Evolutionary conservation across 768 basidiomycete species (phyloP).

Genomic region (Gymnopilus junonius): DNA sequence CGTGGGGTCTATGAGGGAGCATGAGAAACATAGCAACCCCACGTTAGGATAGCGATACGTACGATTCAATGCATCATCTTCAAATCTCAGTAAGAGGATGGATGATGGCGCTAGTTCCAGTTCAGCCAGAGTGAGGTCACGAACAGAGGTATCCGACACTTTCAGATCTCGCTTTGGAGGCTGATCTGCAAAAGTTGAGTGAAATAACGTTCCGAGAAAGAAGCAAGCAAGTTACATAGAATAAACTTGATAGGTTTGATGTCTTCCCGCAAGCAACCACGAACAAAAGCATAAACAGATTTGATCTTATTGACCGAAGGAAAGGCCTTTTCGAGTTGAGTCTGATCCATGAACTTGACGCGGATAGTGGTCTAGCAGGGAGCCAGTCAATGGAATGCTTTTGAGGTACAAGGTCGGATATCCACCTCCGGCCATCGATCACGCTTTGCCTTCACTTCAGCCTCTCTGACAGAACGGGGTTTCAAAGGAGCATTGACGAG

Average conservation of each 20-base stretch:
- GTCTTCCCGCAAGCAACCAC: conserved; percentile 70
- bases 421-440: conserved; percentile 78
- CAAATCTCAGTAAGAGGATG: conserved; percentile 75
- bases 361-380: conserved; percentile 74
- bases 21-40: background rate
- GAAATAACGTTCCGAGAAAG: background rate
- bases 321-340: conserved; percentile 79
- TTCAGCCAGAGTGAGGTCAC: conserved; percentile 67
- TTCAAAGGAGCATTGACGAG: conserved; percentile 74
- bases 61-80: conserved; percentile 76
- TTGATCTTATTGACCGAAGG: conserved; percentile 80
- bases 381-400: background rate
- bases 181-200: conserved; percentile 56
- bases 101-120: conserved; percentile 83
- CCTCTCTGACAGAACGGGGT: conserved; percentile 65
- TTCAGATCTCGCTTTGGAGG: conserved; percentile 81
- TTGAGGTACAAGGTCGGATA: background rate
- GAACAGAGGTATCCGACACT: conserved; percentile 76
- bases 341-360: conserved; percentile 80
- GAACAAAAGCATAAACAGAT: conserved; percentile 85
- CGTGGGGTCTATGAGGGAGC: conserved; percentile 6
- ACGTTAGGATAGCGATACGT: conserved; percentile 20
- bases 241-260: conserved; percentile 82
- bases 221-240: conserved; percentile 61
- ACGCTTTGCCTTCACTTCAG: conserved; percentile 58